Conservation (phyloP, 805 yeast genomes). For the Saturnispora galanensis region DNA sequence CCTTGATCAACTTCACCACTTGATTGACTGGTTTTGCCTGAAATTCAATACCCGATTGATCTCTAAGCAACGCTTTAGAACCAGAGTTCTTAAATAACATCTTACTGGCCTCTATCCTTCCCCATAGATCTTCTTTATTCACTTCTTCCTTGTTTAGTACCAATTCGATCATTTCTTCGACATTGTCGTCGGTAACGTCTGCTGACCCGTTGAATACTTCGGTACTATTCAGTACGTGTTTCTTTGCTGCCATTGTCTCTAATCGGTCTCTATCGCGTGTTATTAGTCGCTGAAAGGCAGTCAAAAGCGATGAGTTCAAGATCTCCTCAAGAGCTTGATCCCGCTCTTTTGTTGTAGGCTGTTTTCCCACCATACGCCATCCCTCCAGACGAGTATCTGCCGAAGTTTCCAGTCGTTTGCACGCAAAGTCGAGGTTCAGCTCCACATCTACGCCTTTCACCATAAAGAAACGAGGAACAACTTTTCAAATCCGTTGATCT, state of each 20-base stretch:
- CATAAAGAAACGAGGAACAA: not conserved
- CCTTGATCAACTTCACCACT: not conserved
- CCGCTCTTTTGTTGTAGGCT: too few relatives aligned
- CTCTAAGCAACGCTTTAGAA: not conserved
- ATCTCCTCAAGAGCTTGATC: not conserved
- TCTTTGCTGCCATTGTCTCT: slow-evolving; percentile 4
- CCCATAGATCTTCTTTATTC: not conserved
- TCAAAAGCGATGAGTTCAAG: not conserved
- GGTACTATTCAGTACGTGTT: not conserved
- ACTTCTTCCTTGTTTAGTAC: not conserved
- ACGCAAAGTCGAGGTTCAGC: not conserved
- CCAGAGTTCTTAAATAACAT: not conserved
- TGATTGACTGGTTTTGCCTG: slow-evolving; percentile 1
- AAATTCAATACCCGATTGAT: slow-evolving; percentile 5
- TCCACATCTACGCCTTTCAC: slow-evolving; percentile 1
- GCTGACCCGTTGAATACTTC: not conserved
- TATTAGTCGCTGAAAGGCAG: not conserved
- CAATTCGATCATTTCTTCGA: slow-evolving; percentile 1
- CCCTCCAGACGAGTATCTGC: not conserved
- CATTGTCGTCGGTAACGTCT: slow-evolving; percentile 4
- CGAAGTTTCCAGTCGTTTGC: not conserved
- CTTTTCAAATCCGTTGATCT: not conserved
- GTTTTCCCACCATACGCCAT: too few relatives aligned
- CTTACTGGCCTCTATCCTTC: not conserved
- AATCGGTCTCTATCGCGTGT: not conserved